Conservation (phyloP, 192 early-diverging fungal species). For the Coemansia sp. region DNA sequence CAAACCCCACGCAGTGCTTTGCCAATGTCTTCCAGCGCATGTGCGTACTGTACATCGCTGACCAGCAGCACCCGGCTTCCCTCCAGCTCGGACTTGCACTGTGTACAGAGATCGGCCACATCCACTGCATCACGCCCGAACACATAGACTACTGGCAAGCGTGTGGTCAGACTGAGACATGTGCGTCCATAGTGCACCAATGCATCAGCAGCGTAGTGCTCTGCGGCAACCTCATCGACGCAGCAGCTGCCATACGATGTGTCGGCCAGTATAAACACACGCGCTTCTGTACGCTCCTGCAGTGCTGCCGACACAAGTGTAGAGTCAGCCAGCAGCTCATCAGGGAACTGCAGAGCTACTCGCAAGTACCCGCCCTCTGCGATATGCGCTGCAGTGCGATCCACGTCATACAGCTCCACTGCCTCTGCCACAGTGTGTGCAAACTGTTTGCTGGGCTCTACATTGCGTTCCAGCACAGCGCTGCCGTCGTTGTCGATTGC, state of each 20-base stretch:
- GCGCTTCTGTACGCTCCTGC: conserved; percentile 39
- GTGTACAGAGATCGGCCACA: conserved; percentile 53
- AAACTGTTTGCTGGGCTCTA: conserved; percentile 18
- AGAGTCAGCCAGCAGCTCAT: conserved; percentile 73
- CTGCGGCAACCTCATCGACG: conserved; percentile 93
- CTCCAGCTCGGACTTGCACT: conserved; percentile 26
- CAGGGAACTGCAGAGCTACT: conserved; percentile 92
- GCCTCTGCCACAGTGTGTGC: conserved; percentile 39
- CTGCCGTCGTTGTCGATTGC: conserved; percentile 63
- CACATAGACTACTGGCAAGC: conserved; percentile 80
- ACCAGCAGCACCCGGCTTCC: conserved; percentile 60
- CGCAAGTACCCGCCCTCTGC: conserved; percentile 42
- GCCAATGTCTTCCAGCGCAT: conserved; percentile 51
- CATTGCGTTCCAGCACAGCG: conserved; percentile 59
- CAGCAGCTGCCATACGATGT: conserved; percentile 98
- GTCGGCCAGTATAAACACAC: conserved; percentile 84
- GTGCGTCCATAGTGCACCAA: conserved; percentile 95
- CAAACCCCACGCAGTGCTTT: background rate
- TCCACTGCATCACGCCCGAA: conserved; percentile 78
- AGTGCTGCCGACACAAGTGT: conserved; percentile 61
- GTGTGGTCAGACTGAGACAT: conserved; percentile 81
- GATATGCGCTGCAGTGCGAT: conserved; percentile 59
- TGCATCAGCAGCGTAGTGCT: conserved; percentile 81
- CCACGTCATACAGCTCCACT: conserved; percentile 59
- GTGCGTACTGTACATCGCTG: conserved; percentile 72